Base-by-base conservation (phyloP, 1,284 basidiomycete species). In the Cryptococcus floricola region DNA sequence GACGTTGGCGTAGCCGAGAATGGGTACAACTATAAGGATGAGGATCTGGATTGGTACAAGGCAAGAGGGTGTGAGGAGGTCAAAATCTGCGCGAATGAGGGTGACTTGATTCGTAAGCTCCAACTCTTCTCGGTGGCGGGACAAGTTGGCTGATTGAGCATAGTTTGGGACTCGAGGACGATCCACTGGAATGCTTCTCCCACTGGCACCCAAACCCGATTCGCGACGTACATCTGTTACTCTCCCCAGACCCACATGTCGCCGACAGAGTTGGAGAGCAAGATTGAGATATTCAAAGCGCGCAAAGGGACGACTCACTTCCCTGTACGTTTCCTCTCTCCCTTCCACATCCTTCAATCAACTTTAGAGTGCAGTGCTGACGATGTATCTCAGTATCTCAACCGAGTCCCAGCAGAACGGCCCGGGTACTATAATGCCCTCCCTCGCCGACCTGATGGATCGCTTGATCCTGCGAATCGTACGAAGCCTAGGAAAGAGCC, bases 91-190 rank as follows among this genome's bases (percentile, higher is more conserved):
- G 62, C 64, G 2, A 48, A 46, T 2, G 51, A 52, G 23, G 64
- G 64, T 9, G 64, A 61, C 50, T 37, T 66, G 3, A 64, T 66
- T 25, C 42, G 63, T 62, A 39, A 56, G 63, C 56, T 4, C 2
- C 14, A 9, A 18, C 13, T 6, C 9, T 44, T 18, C 6, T 10
- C 7, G 16, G 12, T 14, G 27, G 5, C 4, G 23, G 2, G 9
- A 12, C 37, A 52, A 38, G 43, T 25, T 41, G 19, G 13, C 16
- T 12, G 48, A 50, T 14, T 14, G 10, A 23, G 8, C 13, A 18
- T 14, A 65, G 63, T 67, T n/a, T 65, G 65, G 65, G 65, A 67
- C 52, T 63, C 60, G 23, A 50, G 66, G 19, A 67, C 66, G 27
- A 56, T 67, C 14, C 66, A 67, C 53, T 65, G 66, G 66, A 67